phyloP scores from a whole-genome alignment of 768 basidiomycete genomes.

The Mycena kentingensis region DNA sequence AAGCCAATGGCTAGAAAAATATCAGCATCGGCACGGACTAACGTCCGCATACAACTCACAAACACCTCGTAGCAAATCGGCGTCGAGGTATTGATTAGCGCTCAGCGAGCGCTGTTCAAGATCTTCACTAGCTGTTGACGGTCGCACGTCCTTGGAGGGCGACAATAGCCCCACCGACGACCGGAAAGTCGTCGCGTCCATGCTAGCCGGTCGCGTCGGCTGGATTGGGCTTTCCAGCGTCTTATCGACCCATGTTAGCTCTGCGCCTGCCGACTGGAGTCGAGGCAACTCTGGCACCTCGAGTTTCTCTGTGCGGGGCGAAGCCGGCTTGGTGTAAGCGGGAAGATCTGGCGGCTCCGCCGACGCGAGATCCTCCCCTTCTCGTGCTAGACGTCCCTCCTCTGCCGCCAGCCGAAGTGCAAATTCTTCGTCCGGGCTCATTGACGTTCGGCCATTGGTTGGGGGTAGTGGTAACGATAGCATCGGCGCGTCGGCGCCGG shows the following conservation, averaged over 20 bases:
- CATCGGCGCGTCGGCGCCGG: too few species aligned
- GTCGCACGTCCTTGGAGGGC: conserved; percentile 8
- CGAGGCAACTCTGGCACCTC: conserved; percentile 22
- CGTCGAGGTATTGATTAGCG: conserved; percentile 56
- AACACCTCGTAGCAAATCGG: conserved; percentile 58
- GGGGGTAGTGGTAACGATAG: too few species aligned
- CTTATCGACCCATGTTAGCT: conserved; percentile 8
- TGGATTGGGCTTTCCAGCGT: conserved; percentile 6
- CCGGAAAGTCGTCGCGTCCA: conserved; percentile 12
- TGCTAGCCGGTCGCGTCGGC: conserved; percentile 9
- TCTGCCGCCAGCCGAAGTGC: conserved; percentile 27
- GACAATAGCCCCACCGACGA: conserved; percentile 7
- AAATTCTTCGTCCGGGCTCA: conserved; percentile 31
- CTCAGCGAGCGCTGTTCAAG: conserved; percentile 27
- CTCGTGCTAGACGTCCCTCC: conserved; percentile 17
- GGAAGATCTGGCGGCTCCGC: conserved; percentile 14
- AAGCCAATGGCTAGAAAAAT: conserved; percentile 65
- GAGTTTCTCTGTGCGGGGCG: neutral
- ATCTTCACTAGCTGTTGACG: conserved; percentile 6
- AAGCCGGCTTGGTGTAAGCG: neutral
- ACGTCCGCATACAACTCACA: conserved; percentile 48
- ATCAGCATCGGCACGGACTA: conserved; percentile 1
- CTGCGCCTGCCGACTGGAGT: conserved; percentile 13
- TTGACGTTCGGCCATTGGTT: conserved; percentile 26
- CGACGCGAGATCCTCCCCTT: conserved; percentile 10